Evolutionary conservation across 257 asterid species (phyloP).

Genomic region (Avicennia marina): DNA sequence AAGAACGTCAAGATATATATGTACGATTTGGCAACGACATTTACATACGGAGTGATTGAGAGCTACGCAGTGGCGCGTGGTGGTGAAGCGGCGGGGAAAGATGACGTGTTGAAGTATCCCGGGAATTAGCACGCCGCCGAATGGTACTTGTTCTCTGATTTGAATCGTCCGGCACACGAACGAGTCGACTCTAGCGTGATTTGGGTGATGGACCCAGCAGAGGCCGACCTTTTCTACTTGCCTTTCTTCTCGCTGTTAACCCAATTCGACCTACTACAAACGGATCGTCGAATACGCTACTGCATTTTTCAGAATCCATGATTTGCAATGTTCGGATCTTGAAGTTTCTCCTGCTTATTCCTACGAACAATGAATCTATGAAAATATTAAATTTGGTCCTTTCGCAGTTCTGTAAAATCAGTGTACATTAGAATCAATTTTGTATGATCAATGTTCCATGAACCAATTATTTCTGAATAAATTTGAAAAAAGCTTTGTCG

Average conservation of each 20-base stretch:
- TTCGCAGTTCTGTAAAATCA: too few species aligned
- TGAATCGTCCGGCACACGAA: conserved; percentile 40
- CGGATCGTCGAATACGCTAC: conserved; percentile 21
- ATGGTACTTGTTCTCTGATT: conserved; percentile 79
- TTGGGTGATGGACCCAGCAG: conserved; percentile 69
- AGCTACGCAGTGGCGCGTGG: conserved; percentile 83
- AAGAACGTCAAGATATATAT: conserved; percentile 44
- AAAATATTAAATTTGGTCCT: too few species aligned
- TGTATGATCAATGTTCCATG: too few species aligned
- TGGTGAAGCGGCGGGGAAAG: conserved; percentile 32
- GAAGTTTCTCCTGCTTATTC: too few species aligned
- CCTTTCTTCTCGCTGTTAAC: conserved; percentile 83
- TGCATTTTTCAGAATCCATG: conserved; percentile 14
- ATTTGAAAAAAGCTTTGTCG: too few species aligned
- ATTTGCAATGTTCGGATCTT: neutral
- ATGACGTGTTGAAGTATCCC: conserved; percentile 71
- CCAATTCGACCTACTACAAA: conserved; percentile 55
- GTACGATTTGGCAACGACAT: conserved; percentile 83
- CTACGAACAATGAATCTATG: too few species aligned
- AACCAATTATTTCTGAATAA: too few species aligned
- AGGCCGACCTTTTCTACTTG: conserved; percentile 84
- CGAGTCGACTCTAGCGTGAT: conserved; percentile 40
- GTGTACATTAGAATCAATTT: too few species aligned
- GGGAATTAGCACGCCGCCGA: conserved; percentile 95
- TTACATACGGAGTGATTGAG: conserved; percentile 88